These are phyloP conservation scores for Ustilaginoidea virens DNA, from an alignment of 2,329 filamentous ascomycete genomes.

Conservation along the genomic window DNA sequence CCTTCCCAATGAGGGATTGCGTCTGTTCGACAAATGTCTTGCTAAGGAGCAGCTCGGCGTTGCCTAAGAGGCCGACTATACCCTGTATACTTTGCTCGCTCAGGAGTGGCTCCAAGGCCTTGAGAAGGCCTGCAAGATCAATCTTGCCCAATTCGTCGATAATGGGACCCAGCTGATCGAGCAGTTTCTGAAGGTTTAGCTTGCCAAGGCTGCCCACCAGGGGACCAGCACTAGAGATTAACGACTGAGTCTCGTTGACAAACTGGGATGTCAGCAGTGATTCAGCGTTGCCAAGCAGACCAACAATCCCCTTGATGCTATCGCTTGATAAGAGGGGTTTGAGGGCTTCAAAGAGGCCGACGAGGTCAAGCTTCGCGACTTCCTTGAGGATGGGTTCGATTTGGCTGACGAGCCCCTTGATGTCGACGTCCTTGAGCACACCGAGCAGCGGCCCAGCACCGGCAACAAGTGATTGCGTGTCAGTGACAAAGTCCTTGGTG, in stretches of 20 bases:
- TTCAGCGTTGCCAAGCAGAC: slow-evolving; percentile 17
- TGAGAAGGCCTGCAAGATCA: slow-evolving; percentile 15
- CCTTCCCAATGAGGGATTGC: slow-evolving; percentile 16
- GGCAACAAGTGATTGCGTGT: slow-evolving; percentile 3
- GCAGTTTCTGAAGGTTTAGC: slow-evolving; percentile 16
- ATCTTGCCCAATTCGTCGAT: slow-evolving; percentile 13
- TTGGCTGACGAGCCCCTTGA: slow-evolving; percentile 7
- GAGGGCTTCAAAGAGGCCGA: slow-evolving; percentile 1
- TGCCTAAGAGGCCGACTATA: too few species aligned
- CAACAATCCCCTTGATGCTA: slow-evolving; percentile 9
- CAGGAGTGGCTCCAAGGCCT: slow-evolving; percentile 14
- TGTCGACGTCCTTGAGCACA: slow-evolving; percentile 15
- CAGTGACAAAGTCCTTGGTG: slow-evolving; percentile 10
- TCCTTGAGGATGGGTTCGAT: slow-evolving; percentile 15
- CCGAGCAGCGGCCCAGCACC: slow-evolving; percentile 17
- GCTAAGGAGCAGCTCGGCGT: slow-evolving; percentile 16
- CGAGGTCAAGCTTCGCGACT: slow-evolving; percentile 3
- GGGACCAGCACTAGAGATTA: slow-evolving; percentile 14
- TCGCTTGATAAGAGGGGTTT: slow-evolving; percentile 10
- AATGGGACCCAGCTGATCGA: slow-evolving; percentile 18
- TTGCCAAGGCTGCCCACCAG: slow-evolving; percentile 17
- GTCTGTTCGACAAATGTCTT: slow-evolving; percentile 17
- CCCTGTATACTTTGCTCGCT: slow-evolving; percentile 15
- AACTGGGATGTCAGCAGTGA: slow-evolving; percentile 15
- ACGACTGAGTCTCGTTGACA: slow-evolving; percentile 14